Base-by-base conservation (phyloP, 306 rosid species). In the Notholithocarpus densiflorus region DNA sequence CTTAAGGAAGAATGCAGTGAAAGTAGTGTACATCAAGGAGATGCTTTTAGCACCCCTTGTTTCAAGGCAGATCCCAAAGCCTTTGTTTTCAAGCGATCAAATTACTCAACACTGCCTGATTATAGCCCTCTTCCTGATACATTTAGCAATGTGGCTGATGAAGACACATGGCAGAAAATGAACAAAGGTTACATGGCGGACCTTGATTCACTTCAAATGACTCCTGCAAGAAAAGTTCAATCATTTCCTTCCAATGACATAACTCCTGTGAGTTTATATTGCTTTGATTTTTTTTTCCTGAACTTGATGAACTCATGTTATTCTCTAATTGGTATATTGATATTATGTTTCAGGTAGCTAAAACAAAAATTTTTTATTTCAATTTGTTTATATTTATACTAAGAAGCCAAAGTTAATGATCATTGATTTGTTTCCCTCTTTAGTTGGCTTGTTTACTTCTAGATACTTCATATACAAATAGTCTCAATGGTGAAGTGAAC, bases 161-260 rank as follows among this genome's bases (percentile, higher is more conserved):
- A 95, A 83, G 97, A 95, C 72, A 81, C 86, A 55, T 95, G 99
- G 99, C 53, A 93, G 85, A 93, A 95, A 86, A 83, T 95, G 97
- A 95, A 95, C 81, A 92, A 89, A 48, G 99, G 97, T 68, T 93
- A 70, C 70, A 79, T 90, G 65, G 96, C 89, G 61, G 91, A 95
- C 81, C 98, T 95, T 78, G 97, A 95, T 80, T 89, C 89, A 24
- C 91, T 91, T 89, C 92, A 95, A 85, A 79, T 72, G 51, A 93
- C 97, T 79, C 98, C 98, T 1, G 74, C 89, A 23, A 87, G 89
- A 79, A 86, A 86, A 82, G 86, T 86, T 85, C 94, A 90, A 78
- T 86, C 96, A 77, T 91, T 91, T 87, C 96, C 89, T 2, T 56
- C 87, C 68, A 85, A 78, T 75, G 94, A 88, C 51, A 62, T 70